These are phyloP conservation scores for Solanum ossicruentum DNA, from an alignment of 257 asterid genomes.

Conservation along the genomic window DNA sequence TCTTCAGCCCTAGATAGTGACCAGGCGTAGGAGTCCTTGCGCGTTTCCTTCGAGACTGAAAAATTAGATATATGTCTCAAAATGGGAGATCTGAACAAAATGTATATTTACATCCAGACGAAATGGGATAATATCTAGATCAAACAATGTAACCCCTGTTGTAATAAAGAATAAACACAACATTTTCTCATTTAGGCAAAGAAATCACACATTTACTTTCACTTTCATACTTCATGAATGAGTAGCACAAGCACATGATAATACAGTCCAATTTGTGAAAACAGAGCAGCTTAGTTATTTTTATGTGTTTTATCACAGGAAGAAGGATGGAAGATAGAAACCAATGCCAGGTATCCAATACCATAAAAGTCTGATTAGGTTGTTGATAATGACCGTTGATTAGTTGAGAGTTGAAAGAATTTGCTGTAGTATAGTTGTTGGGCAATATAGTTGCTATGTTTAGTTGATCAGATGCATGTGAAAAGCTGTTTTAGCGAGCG, in stretches of 20 bases:
- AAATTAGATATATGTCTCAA: background rate
- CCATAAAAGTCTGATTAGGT: slow-evolving; percentile 89
- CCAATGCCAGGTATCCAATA: slow-evolving; percentile 58
- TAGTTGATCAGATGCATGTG: slow-evolving; percentile 93
- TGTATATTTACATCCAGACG: background rate
- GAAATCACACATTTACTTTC: background rate
- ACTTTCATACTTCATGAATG: background rate
- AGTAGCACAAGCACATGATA: background rate
- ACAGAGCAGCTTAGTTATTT: background rate
- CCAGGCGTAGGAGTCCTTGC: slow-evolving; percentile 88
- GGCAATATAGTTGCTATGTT: slow-evolving; percentile 80
- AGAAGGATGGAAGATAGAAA: slow-evolving; percentile 13
- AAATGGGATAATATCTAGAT: background rate
- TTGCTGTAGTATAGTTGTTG: slow-evolving; percentile 96
- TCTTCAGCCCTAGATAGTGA: slow-evolving; percentile 91
- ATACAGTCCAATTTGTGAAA: background rate
- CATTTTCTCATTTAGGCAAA: background rate
- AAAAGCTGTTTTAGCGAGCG: slow-evolving; percentile 87
- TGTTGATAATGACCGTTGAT: slow-evolving; percentile 91
- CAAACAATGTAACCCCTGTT: background rate
- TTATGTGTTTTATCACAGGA: background rate
- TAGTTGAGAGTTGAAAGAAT: slow-evolving; percentile 82
- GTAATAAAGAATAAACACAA: background rate
- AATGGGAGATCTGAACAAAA: background rate
- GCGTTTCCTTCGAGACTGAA: slow-evolving; percentile 37